Evolutionary conservation across 2,329 filamentous ascomycete species (phyloP), one percentile per base, ranked within the genome.

Genomic region (Hawksworthiomyces lignivorus): DNA sequence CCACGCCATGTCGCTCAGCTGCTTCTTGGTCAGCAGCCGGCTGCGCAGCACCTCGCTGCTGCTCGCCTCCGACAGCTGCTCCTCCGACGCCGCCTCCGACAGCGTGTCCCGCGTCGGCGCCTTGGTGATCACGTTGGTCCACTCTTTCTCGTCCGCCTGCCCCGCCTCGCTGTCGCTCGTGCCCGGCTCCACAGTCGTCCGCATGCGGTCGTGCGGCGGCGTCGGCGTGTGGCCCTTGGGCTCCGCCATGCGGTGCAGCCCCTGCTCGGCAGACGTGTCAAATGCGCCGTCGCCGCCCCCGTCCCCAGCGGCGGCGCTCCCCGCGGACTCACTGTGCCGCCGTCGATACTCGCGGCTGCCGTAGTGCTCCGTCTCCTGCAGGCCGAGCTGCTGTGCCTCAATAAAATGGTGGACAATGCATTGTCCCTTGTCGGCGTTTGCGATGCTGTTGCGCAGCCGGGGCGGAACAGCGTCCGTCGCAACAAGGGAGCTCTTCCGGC

Each of bases 1-100:
- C 79, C 90, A 89, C 0, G 90, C 89, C 90, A 98, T 97, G 54
- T 97, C 92, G 12, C 84, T 88, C 31, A 98, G 72, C 62, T 98
- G 87, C 60, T 86, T 88, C 68, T 97, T 97, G 2, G 89, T 96
- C 51, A 97, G 71, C 37, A 96, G 75, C n/a, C 90, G 76, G 45
- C 73, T 79, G 54, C 76, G 72, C 31, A 73, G 52, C 7, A 47
- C 52, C 24, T 61, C 51, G 20, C 32, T 27, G 24, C 17, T 31
- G 26, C 12, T 7, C 65, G 59, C 60, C 36, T 66, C 69, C 73
- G 73, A 78, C 11, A 63, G 64, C 56, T 80, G 68, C 50, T 79
- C 75, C 5, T 60, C 51, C 28, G 22, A 4, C 31, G 24, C 15
- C 29, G 30, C n/a, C n/a, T n/a, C n/a, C n/a, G n/a, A n/a, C n/a